phyloP scores from a whole-genome alignment of 441 rosid species.

The Corymbia citriodora region DNA sequence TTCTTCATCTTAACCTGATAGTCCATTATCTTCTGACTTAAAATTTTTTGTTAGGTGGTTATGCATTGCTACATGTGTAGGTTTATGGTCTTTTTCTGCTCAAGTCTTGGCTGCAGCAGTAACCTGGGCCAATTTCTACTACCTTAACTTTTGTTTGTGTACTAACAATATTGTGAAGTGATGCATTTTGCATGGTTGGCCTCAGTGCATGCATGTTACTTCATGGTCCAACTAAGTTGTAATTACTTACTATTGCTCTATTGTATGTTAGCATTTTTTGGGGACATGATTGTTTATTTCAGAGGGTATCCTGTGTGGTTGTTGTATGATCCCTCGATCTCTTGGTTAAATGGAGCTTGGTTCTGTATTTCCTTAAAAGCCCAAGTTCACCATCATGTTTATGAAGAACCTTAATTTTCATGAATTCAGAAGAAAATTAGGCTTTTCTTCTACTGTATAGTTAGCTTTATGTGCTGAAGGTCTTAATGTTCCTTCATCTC shows the following conservation, averaged over 20 bases:
- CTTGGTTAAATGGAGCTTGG: neutral
- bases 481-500: neutral
- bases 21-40: neutral
- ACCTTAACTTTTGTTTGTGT: neutral
- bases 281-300: neutral
- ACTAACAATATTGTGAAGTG: neutral
- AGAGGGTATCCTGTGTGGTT: neutral
- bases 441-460: neutral
- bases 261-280: neutral
- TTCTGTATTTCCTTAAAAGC: neutral
- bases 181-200: neutral
- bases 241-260: neutral
- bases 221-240: neutral
- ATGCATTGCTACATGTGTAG: neutral
- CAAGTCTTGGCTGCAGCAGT: neutral
- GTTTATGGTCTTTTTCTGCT: neutral
- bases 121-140: neutral
- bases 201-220: neutral
- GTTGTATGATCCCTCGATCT: neutral
- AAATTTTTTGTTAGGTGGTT: neutral
- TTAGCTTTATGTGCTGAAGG: neutral
- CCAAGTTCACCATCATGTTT: neutral
- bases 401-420: neutral
- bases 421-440: neutral
- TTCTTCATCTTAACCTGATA: neutral